A percentile compares a stretch with the other conserved stretches of the same genome.
Evolutionary conservation across 352 stramenopile species (phyloP).

Genomic region (Globisporangium alternatum): DNA sequence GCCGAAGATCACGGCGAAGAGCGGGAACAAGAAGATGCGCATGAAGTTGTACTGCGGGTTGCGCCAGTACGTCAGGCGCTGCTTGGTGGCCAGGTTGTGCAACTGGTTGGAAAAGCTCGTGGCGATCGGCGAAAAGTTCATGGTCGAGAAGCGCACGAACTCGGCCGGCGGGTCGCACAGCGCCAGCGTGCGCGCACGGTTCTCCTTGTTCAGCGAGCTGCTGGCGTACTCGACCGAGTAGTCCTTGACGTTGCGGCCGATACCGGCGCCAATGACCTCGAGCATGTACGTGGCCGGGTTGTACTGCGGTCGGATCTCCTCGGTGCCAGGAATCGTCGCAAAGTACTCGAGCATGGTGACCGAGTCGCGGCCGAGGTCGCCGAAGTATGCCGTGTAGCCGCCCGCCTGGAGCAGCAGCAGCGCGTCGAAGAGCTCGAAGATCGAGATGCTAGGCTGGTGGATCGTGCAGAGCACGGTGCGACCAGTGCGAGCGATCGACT

Average conservation of each 20-base stretch:
- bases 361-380: conserved; percentile 65
- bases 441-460: conserved; percentile 64
- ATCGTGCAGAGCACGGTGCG: conserved; percentile 78
- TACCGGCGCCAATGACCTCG: conserved; percentile 57
- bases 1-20: conserved; percentile 62
- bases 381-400: conserved; percentile 79
- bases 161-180: conserved; percentile 20
- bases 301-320: conserved; percentile 57
- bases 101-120: conserved; percentile 42
- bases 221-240: conserved; percentile 51
- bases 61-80: conserved; percentile 47
- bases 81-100: conserved; percentile 22
- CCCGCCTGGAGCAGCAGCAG: conserved; percentile 84
- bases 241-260: conserved; percentile 18
- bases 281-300: conserved; percentile 88
- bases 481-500: conserved; percentile 79
- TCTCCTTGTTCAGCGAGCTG: conserved; percentile 27
- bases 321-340: conserved; percentile 59
- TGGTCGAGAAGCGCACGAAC: conserved; percentile 31
- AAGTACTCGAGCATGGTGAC: conserved; percentile 86
- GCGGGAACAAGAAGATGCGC: conserved; percentile 51
- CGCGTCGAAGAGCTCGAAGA: conserved; percentile 93
- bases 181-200: conserved; percentile 31
- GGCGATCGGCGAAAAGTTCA: conserved; percentile 43
- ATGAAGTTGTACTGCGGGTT: conserved; percentile 68